Conservation (phyloP, 2,329 filamentous ascomycete species). For the Colletotrichum scovillei region DNA sequence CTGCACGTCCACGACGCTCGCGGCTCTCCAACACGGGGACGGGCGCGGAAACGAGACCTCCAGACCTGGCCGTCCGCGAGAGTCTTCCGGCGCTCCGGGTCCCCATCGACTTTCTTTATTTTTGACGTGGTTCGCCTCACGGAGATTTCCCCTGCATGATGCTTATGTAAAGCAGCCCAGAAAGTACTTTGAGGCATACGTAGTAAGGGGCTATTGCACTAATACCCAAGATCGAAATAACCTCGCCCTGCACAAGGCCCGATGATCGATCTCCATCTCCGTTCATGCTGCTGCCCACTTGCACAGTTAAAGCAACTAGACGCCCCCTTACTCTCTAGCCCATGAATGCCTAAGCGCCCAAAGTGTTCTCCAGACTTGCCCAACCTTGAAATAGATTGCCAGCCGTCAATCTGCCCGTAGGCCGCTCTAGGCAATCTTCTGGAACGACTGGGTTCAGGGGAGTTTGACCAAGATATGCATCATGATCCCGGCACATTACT, state of each 20-base stretch:
- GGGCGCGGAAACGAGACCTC: no score
- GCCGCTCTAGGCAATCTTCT: conserved; percentile 26
- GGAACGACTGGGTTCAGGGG: neutral
- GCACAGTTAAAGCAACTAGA: no score
- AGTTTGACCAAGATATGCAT: neutral
- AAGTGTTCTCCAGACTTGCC: neutral
- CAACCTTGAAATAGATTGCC: neutral
- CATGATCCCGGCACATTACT: neutral
- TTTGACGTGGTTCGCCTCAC: neutral
- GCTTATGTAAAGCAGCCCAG: neutral
- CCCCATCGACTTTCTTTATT: neutral
- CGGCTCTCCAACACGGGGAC: neutral
- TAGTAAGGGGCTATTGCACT: no score
- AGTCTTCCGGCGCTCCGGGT: neutral
- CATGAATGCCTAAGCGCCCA: neutral
- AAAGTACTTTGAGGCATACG: neutral
- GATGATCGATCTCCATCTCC: no score
- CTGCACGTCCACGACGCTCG: neutral
- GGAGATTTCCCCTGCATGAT: neutral
- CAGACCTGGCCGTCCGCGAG: no score
- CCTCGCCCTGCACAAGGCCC: no score
- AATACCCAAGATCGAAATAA: no score
- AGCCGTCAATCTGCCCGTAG: neutral
- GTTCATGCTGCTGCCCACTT: no score
- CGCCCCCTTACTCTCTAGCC: neutral